Evolutionary conservation across 331 rosid species (phyloP), one percentile per base, ranked within the genome.

Genomic region (Cucumis variabilis): DNA sequence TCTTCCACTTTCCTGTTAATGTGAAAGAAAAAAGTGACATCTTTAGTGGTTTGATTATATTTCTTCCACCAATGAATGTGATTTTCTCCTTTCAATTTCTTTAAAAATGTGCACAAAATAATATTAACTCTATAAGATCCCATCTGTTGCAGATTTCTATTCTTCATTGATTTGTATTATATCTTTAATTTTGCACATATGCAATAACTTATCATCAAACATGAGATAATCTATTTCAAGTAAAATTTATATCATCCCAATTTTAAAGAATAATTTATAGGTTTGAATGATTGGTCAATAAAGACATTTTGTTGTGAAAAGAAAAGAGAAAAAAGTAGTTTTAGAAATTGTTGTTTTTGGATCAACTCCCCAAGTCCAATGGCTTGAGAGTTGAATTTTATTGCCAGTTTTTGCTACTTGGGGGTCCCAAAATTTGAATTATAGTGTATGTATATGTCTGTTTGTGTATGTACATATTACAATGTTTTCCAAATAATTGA

Each of bases 371-470:
- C 11, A 16, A 70, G 76, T 70, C 76, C 76, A 70, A 70, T 70
- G 21, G 46, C 12, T 1, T 16, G 23, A 21, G 65, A 77, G 83
- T 13, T 46, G 60, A 77, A 77, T 77, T 48, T 58, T 14, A 1
- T 28, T 5, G 2, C 2, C 50, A 2, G 2, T 16, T 79, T 79
- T 79, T 14, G 66, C 1, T 51, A 8, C 24, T 58, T 37, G 44
- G 46, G 23, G 85, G 70, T 81, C 85, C 85, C 50, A 81, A 81
- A 53, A 5, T 81, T 81, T 81, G 85, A 80, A 81, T 10, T 27
- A 17, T 79, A 9, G 50, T 11, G 62, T 5, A 4, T 25, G 44
- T 77, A 1, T 9, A n/a, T 77, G 83, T 77, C 65, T 48, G 24
- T 17, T 24, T 46, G 66, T 28, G 30, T 15, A 25, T 79, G 84